Conservation (phyloP, 257 asterid species). For the Solanum pennellii region DNA sequence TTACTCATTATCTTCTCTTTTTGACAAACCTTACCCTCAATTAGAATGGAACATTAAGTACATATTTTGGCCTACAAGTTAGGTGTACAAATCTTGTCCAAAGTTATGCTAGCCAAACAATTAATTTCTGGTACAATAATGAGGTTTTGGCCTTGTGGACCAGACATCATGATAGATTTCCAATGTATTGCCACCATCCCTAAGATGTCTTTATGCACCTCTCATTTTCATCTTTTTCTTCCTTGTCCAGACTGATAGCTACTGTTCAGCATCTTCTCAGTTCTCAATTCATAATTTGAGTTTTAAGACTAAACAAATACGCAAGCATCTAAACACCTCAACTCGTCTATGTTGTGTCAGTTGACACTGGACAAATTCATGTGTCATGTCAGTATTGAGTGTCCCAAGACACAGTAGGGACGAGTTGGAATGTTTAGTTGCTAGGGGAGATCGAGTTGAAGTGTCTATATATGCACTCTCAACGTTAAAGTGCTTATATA, state of each 20-base stretch:
- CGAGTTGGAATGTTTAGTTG: neutral
- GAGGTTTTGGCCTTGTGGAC: neutral
- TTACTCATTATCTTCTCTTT: neutral
- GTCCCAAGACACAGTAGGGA: neutral
- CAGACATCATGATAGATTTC: neutral
- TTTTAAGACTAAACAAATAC: neutral
- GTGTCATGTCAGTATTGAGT: neutral
- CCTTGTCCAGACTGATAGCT: neutral
- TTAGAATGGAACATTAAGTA: neutral
- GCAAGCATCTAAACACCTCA: neutral
- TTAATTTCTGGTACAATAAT: neutral
- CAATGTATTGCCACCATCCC: neutral
- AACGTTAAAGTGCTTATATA: neutral
- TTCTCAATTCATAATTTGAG: neutral
- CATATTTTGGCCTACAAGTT: neutral
- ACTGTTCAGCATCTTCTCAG: neutral
- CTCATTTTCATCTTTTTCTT: neutral
- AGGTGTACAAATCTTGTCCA: neutral
- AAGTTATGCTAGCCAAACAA: neutral
- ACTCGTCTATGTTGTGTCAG: neutral
- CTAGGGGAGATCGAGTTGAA: neutral
- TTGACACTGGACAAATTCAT: neutral
- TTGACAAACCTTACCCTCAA: neutral
- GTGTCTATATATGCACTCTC: neutral
- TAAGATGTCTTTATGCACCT: neutral